Evolutionary conservation across 2,329 filamentous ascomycete genomes (phyloP).

Genomic region (Penicillium vulpinum): DNA sequence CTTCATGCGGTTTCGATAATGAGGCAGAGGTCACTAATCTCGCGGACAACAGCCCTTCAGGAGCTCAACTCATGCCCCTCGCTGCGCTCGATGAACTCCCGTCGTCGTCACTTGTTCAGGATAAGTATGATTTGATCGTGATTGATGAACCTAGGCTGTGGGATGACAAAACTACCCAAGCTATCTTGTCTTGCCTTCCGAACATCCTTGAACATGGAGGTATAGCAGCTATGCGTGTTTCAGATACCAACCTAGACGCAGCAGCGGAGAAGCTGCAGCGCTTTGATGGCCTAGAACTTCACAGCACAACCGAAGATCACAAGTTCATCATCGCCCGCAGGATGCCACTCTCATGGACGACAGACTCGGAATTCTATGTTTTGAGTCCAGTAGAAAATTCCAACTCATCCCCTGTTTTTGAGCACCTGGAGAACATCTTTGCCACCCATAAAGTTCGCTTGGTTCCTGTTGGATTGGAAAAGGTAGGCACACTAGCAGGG

Average conservation of each 20-base stretch:
- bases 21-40: background rate
- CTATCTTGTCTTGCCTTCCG: slow-evolving; percentile 5
- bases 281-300: slow-evolving; percentile 10
- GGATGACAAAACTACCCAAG: slow-evolving; percentile 1
- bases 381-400: slow-evolving; percentile 4
- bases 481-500: slow-evolving; percentile 9
- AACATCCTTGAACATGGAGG: slow-evolving; percentile 12
- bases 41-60: background rate
- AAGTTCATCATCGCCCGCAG: slow-evolving; percentile 13
- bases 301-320: slow-evolving; percentile 13
- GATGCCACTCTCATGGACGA: slow-evolving; percentile 13
- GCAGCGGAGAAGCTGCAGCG: slow-evolving; percentile 5
- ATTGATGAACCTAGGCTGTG: slow-evolving; percentile 15
- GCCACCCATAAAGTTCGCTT: slow-evolving; percentile 13
- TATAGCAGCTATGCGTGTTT: slow-evolving; percentile 12
- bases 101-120: slow-evolving; percentile 7
- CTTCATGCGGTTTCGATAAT: slow-evolving; percentile 3
- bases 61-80: slow-evolving; percentile 4
- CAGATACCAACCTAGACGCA: slow-evolving; percentile 1
- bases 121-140: slow-evolving; percentile 13
- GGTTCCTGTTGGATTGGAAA: slow-evolving; percentile 10
- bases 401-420: slow-evolving; percentile 4
- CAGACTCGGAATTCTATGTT: slow-evolving; percentile 17
- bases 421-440: slow-evolving; percentile 13
- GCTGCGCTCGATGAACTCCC: slow-evolving; percentile 4